Base-by-base conservation (phyloP, 2,329 filamentous ascomycete genomes). In the Botrytis paeoniae region DNA sequence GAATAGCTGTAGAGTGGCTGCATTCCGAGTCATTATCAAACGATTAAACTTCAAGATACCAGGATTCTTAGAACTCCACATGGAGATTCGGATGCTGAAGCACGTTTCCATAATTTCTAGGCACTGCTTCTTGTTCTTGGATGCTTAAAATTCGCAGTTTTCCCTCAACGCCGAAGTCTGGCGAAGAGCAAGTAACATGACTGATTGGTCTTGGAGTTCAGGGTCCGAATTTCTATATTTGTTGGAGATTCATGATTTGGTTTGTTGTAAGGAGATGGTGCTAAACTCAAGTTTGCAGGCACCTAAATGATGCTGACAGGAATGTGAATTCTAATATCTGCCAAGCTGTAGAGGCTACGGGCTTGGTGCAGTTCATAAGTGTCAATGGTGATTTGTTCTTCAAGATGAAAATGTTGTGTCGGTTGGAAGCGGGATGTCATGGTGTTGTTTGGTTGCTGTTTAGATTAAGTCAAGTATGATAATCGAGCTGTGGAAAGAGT, bases 331-430 rank as follows among this genome's bases (percentile, higher is more conserved):
- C n/a, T n/a, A n/a, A 8, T 54, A n/a, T 2, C 3, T 29, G 12
- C 5, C 1, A 1, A 16, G 5, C 0, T 29, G 14, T 18, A 8
- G 7, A 29, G 51, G 5, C 8, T 8, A 29, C 1, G n/a, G 0
- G 6, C 0, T 29, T 18, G n/a, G 6, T 9, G 14, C 18, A 10
- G 12, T 7, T 29, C 5, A 54, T 25, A 25, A 0, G 25, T 8
- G 20, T 45, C 16, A 54, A 6, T n/a, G 25, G 1, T 14, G 25
- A 54, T 12, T n/a, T 16, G 4, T 7, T 14, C 8, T n/a, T 54
- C n/a, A 29, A 54, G 6, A 29, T 8, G 14, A 16, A 29, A 0
- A 7, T 54, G 14, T 0, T 29, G 3, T 57, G 6, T 57, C n/a
- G 6, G 14, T 3, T 29, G n/a, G n/a, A 29, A 29, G 25, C 8